phyloP scores from a whole-genome alignment of 306 rosid genomes.

The Corylus avellana region DNA sequence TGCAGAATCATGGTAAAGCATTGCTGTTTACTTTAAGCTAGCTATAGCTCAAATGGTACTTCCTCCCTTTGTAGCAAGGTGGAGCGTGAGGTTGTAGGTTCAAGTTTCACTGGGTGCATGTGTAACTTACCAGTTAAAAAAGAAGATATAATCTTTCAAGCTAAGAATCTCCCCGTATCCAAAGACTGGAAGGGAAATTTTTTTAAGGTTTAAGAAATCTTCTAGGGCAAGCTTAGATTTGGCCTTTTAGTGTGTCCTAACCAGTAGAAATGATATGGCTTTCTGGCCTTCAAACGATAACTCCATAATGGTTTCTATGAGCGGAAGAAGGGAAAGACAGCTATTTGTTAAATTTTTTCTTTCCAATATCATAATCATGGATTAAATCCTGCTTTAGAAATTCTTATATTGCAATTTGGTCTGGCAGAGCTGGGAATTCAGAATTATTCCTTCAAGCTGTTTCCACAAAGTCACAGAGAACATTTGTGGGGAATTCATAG shows the following conservation, averaged over 20 bases:
- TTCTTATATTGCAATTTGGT: conserved; percentile 11
- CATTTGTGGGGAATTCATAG: background rate
- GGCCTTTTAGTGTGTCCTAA: background rate
- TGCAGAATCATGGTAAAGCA: conserved; percentile 82
- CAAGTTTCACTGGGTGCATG: no score
- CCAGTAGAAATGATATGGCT: background rate
- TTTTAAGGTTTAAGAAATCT: background rate
- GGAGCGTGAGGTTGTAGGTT: no score
- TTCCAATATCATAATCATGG: conserved; percentile 11
- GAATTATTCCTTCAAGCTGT: conserved; percentile 6
- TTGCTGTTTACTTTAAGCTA: conserved; percentile 20
- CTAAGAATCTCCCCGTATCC: background rate
- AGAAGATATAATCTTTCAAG: background rate
- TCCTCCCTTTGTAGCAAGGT: no score
- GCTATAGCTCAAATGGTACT: no score
- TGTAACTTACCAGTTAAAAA: no score
- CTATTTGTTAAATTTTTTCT: conserved; percentile 4
- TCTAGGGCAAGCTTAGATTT: conserved; percentile 2
- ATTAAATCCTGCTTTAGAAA: conserved; percentile 1
- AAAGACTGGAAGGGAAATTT: background rate
- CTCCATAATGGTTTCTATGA: conserved; percentile 12
- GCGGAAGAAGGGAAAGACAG: conserved; percentile 11
- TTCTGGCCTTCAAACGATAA: conserved; percentile 8
- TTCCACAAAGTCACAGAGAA: background rate
- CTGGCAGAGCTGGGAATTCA: conserved; percentile 12